Evolutionary conservation across 768 basidiomycete species (phyloP), one percentile per base, ranked within the genome.

Genomic region (Lactarius vividus): DNA sequence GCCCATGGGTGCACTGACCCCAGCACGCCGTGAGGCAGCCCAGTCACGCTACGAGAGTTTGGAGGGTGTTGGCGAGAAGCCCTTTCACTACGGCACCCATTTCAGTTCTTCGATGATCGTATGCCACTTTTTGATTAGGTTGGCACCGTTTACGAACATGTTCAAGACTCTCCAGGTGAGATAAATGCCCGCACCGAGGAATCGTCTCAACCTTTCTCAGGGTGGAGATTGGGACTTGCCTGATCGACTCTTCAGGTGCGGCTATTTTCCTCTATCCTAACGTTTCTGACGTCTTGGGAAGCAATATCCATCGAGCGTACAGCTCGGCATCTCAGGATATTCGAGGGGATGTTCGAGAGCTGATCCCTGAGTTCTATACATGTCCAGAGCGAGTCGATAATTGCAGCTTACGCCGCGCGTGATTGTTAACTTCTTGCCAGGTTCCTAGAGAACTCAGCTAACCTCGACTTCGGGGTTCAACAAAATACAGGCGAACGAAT

Each of bases 71-170:
- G 89, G 77, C 9, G 95, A 98, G 76, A 83, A 85, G 40, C 95
- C 95, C 0, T 96, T 96, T 76, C 91, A 94, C 72, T 94, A 93
- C 67, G 91, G 96, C 52, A 97, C 96, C 0, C 96, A 98, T 74
- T 98, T 95, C 73, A 93, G 91, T 73, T 96, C 94, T 11, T 96
- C 94, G 3, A 97, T 97, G 95, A 96, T 94, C 65, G 92, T 95
- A 54, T 96, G 94, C 78, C 94, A 96, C 70, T 97, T 91, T 78
- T 77, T 96, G 71, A 96, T 98, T 62, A 84, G 96, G 26, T 78
- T 96, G 71, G 86, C 89, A 16, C 96, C 96, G 0, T 98, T 91
- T 74, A 96, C 94, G 29, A 87, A 89, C 72, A 96, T 96, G 89
- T 98, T 96, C 82, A 93, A 95, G 77, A 93, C 91, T 2, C 76